Evolutionary conservation across 148 eudicot genomes (phyloP).

Genomic region (Bassia scoparia): DNA sequence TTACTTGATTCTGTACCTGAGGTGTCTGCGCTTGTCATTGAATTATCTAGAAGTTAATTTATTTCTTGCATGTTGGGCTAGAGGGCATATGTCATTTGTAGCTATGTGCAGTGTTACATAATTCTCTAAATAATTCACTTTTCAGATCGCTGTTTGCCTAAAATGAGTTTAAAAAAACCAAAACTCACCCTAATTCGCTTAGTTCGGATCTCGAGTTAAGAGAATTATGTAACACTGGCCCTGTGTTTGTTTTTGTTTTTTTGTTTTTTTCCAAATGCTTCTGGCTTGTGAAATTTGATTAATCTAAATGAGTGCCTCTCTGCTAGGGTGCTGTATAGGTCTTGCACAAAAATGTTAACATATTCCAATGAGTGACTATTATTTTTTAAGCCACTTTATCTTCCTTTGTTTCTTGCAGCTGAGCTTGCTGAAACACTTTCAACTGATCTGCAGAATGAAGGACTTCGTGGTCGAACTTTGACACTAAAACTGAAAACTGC

Average conservation of each 20-base stretch:
- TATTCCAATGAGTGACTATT: not conserved
- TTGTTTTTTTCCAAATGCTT: not conserved
- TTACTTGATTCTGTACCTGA: not conserved
- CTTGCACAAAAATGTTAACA: not conserved
- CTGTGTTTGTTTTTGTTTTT: too few species aligned
- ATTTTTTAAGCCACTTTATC: not conserved
- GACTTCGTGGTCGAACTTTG: constrained; percentile 73
- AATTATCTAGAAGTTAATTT: not conserved
- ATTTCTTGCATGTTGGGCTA: not conserved
- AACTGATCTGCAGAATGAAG: constrained; percentile 73
- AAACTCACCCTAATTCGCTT: too few species aligned
- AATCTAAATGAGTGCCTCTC: not conserved
- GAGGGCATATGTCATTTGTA: not conserved
- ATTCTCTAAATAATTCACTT: too few species aligned
- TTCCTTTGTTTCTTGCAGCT: constrained; percentile 43
- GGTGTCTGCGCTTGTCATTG: not conserved
- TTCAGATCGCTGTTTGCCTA: too few species aligned
- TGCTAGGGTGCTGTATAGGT: not conserved
- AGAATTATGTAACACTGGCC: not conserved
- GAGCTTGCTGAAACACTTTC: constrained; percentile 91
- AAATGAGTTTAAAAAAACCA: too few species aligned
- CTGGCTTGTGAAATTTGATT: not conserved
- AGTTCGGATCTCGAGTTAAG: too few species aligned
- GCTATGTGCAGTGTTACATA: not conserved
- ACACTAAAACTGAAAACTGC: constrained; percentile 89